phyloP scores from a whole-genome alignment of 2,329 filamentous ascomycete genomes.

The Pseudogymnoascus sp. region DNA sequence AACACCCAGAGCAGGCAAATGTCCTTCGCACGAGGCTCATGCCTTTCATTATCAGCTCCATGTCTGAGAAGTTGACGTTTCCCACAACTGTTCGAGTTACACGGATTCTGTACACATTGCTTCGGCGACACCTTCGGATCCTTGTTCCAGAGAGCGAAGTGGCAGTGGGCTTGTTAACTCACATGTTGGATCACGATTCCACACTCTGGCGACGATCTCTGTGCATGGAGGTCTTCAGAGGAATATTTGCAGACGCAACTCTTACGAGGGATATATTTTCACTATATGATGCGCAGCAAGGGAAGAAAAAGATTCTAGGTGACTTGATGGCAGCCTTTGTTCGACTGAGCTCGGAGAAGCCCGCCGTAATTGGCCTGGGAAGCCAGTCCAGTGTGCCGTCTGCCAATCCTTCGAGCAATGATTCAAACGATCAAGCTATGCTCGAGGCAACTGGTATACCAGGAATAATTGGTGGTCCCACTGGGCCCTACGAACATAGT shows the following conservation, averaged over 20 bases:
- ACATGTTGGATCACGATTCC: slow-evolving; percentile 77
- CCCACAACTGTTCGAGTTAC: slow-evolving; percentile 73
- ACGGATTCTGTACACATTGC: slow-evolving; percentile 72
- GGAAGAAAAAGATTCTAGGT: slow-evolving; percentile 67
- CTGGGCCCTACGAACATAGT: slow-evolving; percentile 56
- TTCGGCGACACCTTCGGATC: slow-evolving; percentile 68
- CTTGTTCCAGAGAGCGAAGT: slow-evolving; percentile 75
- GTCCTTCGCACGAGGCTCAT: slow-evolving; percentile 70
- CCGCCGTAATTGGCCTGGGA: slow-evolving; percentile 76
- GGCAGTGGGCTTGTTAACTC: slow-evolving; percentile 70
- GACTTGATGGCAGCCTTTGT: slow-evolving; percentile 83
- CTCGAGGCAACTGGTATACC: slow-evolving; percentile 81
- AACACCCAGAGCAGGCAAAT: slow-evolving; percentile 72
- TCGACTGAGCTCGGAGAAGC: slow-evolving; percentile 86
- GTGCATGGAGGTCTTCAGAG: slow-evolving; percentile 84
- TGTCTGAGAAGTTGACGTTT: slow-evolving; percentile 74
- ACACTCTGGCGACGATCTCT: slow-evolving; percentile 80
- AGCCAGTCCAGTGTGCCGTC: slow-evolving; percentile 79
- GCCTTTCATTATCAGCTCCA: slow-evolving; percentile 69
- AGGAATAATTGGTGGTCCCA: slow-evolving; percentile 72
- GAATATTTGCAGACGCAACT: slow-evolving; percentile 72
- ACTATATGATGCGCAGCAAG: slow-evolving; percentile 66
- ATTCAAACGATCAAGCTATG: slow-evolving; percentile 68
- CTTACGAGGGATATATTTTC: slow-evolving; percentile 73
- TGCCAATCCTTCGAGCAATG: slow-evolving; percentile 45